Percentiles rank a stretch among this genome's conserved stretches.
Evolutionary conservation across 176 grass and related monocot species (phyloP).

Genomic region (Guadua angustifolia): DNA sequence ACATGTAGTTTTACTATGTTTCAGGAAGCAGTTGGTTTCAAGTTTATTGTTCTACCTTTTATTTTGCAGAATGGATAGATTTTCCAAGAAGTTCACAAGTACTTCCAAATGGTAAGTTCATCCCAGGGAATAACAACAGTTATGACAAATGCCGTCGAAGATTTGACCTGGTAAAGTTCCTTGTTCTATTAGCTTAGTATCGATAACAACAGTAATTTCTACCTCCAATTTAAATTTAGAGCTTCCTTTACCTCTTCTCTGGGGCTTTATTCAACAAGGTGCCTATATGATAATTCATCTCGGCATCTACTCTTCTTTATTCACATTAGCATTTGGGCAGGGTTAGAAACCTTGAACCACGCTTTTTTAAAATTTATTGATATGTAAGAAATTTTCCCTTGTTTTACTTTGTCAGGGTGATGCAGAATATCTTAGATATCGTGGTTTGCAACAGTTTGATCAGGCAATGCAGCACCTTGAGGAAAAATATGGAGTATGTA

Average conservation of each 20-base stretch:
- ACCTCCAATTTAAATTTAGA: constrained; percentile 1
- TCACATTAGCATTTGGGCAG: constrained; percentile 9
- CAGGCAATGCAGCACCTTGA: constrained; percentile 89
- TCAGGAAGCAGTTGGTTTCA: constrained; percentile 6
- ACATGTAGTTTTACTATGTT: constrained; percentile 22
- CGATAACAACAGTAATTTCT: constrained; percentile 15
- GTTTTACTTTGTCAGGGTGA: constrained; percentile 64
- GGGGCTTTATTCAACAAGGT: constrained; percentile 25
- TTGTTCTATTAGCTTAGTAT: constrained; percentile 22
- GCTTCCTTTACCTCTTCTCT: neutral
- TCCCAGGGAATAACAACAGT: constrained; percentile 83
- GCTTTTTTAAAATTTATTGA: neutral
- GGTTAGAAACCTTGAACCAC: neutral
- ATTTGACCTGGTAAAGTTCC: constrained; percentile 78
- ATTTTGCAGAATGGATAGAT: constrained; percentile 88
- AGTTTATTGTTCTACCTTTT: constrained; percentile 35
- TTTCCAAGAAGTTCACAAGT: constrained; percentile 72
- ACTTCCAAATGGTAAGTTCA: constrained; percentile 70
- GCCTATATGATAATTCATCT: constrained; percentile 29
- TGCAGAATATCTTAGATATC: constrained; percentile 83
- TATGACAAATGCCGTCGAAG: constrained; percentile 89
- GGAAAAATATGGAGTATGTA: constrained; percentile 79
- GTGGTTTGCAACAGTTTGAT: constrained; percentile 85
- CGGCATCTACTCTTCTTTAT: neutral
- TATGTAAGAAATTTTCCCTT: constrained; percentile 25